Base-by-base conservation (phyloP, 2,329 filamentous ascomycete genomes). In the Cercospora canescens region DNA sequence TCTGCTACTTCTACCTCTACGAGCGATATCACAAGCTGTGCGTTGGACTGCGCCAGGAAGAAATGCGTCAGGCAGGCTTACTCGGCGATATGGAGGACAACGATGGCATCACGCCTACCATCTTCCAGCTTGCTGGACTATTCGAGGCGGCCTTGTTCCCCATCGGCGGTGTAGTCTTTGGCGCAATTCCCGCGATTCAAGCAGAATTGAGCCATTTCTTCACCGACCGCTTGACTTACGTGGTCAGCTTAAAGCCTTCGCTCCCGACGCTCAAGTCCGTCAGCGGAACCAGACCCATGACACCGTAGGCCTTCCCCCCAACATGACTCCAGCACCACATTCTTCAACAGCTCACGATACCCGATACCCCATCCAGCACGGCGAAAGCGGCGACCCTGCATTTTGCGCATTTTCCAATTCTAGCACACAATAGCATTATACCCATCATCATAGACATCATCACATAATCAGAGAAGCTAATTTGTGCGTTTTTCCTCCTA, bases 181-280 rank as follows among this genome's bases (percentile, higher is more conserved):
- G 89, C 18, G 85, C 88, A 0, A 85, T 91, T 18, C 90, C 90
- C 0, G 87, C 87, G 50, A 82, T 88, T 4, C 88, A 91, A 69
- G 90, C 90, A 2, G 86, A 90, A 69, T 78, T 91, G 62, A 86
- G 84, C 73, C 90, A 92, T 75, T 87, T 92, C 73, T 92, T 88
- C 85, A 91, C 88, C 0, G 80, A 89, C 35, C 83, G 90, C 63
- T 76, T 92, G 70, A 87, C 89, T 11, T 92, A 92, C 77, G 86
- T 87, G 0, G 89, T 92, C 73, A 91, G 88, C 80, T 87, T 88
- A 78, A 92, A 92, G 85, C 87, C 72, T 16, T 74, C 73, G 6
- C 62, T 71, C 52, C 60, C 63, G n/a, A 63, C 62, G 18, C 41
- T 67, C 35, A 65, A 64, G 41, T 63, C 66, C 1, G 65, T 66